Evolutionary conservation across 495 filamentous ascomycete species (phyloP).

Genomic region (Entonaema liquescens): DNA sequence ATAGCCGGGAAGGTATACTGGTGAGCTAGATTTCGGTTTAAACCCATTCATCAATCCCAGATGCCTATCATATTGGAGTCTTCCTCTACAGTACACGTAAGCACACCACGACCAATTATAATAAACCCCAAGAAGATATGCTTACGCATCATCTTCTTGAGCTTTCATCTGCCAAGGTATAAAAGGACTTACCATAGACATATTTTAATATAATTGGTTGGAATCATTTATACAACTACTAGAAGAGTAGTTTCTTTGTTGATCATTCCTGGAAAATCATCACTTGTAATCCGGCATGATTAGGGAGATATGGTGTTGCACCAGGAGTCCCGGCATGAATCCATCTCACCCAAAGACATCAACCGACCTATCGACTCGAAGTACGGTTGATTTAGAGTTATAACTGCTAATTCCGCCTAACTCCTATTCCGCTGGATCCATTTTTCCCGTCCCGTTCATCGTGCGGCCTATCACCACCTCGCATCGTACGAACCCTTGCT

Average conservation of each 20-base stretch:
- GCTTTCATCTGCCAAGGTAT: not conserved
- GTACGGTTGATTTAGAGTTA: not conserved
- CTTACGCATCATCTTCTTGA: not conserved
- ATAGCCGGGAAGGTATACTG: no score
- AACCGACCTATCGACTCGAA: not conserved
- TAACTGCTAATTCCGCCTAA: not conserved
- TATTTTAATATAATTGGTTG: not conserved
- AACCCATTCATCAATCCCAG: no score
- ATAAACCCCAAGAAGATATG: not conserved
- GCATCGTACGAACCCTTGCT: not conserved
- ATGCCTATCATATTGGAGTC: no score
- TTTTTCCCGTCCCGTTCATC: not conserved
- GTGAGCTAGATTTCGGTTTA: no score
- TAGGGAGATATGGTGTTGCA: not conserved
- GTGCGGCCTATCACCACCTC: not conserved
- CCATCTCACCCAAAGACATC: not conserved
- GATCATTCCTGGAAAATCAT: not conserved
- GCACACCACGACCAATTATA: not conserved
- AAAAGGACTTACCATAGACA: not conserved
- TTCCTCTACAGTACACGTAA: not conserved
- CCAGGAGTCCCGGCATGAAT: not conserved
- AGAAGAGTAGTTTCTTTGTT: not conserved
- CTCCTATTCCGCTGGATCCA: not conserved
- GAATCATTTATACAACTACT: not conserved
- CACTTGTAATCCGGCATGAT: not conserved